Base-by-base conservation (phyloP, 1,139 yeast species). In the Kodamaea alishanica region DNA sequence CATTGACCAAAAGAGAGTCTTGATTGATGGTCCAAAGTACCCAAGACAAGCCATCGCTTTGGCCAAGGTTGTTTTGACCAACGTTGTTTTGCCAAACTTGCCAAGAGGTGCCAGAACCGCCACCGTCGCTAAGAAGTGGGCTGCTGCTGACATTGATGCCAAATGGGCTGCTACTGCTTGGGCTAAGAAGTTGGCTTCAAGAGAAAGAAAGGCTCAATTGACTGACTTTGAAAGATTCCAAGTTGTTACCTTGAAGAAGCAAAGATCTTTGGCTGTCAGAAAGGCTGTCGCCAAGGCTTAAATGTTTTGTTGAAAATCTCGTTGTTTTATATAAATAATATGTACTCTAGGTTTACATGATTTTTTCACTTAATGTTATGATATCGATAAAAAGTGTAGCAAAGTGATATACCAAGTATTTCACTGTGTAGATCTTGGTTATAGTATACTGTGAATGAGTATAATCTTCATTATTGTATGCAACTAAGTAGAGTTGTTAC, bases 161-260 rank as follows among this genome's bases (percentile, higher is more conserved):
- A 86, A 90, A 75, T 92, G 97, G 97, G 81, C 85, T 59, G 77
- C 85, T 61, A 78, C 97, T 56, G 68, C 95, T 45, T 89, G 97
- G 97, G 97, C 97, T 66, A 87, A 92, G 86, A 89, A 88, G 81
- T 84, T 92, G 65, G 96, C 95, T 66, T 84, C 86, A 73, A 88
- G 85, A 74, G 82, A 85, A 74, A 88, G 83, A 74, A 87, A 98
- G 81, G 73, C 94, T 62, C 77, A 84, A 67, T 84, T 94, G 70
- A 69, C 92, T 60, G 99, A 92, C 77, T 92, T 92, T 65, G 97
- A 92, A 81, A 90, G 99, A 84, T 92, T 92, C 97, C 97, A 92
- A 81, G 98, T 90, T 61, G 70, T 86, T 72, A 94, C 88, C 60
- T 84, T 88, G 73, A 90, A 86, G 86, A 92, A 89, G 83, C 96